Conservation (phyloP, 345 rosid species). For the Populus euphratica region DNA sequence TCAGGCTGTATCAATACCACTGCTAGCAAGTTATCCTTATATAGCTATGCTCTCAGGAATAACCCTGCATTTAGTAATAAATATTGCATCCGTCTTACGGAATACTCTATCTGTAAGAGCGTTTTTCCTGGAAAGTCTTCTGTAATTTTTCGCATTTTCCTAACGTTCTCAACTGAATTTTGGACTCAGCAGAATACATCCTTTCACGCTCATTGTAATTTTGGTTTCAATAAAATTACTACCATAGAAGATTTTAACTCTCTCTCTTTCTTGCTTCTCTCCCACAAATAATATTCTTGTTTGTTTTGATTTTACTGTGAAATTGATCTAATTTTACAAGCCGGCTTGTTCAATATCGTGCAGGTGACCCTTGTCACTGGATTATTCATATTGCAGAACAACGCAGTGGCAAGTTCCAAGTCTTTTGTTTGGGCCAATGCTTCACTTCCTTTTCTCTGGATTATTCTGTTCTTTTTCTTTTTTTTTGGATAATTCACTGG, state of each 20-base stretch:
- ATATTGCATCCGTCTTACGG: constrained; percentile 42
- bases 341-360: constrained; percentile 3
- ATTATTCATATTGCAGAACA: constrained; percentile 49
- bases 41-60: constrained; percentile 51
- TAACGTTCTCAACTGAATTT: too few species aligned
- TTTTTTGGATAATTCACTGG: background rate
- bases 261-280: too few species aligned
- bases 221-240: too few species aligned
- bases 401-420: constrained; percentile 47
- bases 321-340: background rate
- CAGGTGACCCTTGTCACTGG: constrained; percentile 49
- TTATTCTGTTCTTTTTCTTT: background rate
- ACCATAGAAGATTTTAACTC: too few species aligned
- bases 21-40: constrained; percentile 44
- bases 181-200: too few species aligned
- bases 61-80: constrained; percentile 36
- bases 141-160: too few species aligned
- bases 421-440: background rate
- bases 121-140: background rate
- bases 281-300: too few species aligned
- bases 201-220: too few species aligned
- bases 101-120: constrained; percentile 48
- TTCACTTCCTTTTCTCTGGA: background rate
- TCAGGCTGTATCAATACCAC: constrained; percentile 51
- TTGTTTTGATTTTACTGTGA: too few species aligned